A percentile compares a stretch with the other conserved stretches of the same genome.
These are phyloP conservation scores for Aspergillus sp. DNA, from an alignment of 2,329 filamentous ascomycete genomes.

Conservation along the genomic window DNA sequence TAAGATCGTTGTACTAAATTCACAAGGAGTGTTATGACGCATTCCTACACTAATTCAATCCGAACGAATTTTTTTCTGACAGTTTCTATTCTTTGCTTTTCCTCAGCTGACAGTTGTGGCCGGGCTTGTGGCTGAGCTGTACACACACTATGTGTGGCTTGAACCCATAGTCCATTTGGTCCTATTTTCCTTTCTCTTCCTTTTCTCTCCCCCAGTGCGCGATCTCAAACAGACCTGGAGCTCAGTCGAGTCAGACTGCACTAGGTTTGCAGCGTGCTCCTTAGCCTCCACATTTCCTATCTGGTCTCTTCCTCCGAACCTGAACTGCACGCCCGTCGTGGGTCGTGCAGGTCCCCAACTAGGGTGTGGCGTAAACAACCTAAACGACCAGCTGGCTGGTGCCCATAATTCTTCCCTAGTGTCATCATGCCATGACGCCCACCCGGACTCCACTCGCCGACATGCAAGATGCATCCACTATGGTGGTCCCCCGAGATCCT, in stretches of 20 bases:
- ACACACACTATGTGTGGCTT: slow-evolving; percentile 6
- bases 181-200: slow-evolving; percentile 5
- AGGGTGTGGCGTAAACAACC: no score
- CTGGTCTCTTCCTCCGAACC: background rate
- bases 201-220: no score
- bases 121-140: slow-evolving; percentile 13
- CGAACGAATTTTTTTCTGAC: background rate
- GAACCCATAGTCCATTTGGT: background rate
- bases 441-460: slow-evolving; percentile 1
- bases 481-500: slow-evolving; percentile 9
- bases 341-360: background rate
- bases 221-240: no score
- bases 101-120: background rate
- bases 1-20: no score
- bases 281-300: background rate
- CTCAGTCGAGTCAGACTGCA: background rate
- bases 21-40: no score
- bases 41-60: no score
- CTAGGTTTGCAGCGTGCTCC: background rate
- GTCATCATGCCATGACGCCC: slow-evolving; percentile 6
- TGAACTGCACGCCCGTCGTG: background rate
- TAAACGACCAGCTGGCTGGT: background rate
- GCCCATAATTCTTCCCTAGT: background rate
- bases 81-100: background rate
- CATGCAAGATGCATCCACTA: slow-evolving; percentile 9